These are phyloP conservation scores for Lodderomyces parapsilosis DNA, from an alignment of 1,139 yeast genomes.

Conservation along the genomic window DNA sequence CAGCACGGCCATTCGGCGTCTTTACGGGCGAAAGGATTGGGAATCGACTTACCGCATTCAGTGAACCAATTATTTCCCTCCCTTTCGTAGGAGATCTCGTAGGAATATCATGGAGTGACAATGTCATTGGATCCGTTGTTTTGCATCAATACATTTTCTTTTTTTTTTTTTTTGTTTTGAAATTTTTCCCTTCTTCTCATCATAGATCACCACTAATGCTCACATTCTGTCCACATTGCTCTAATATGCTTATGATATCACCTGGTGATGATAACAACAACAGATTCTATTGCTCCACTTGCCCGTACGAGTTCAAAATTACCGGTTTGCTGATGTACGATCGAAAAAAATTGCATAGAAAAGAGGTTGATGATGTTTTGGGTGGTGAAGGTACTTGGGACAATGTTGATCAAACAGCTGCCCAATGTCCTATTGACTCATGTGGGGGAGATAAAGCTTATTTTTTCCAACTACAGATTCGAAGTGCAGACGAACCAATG, in stretches of 20 bases:
- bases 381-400: slow-evolving; percentile 99
- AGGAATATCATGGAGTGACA: neutral
- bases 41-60: neutral
- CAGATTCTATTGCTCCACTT: slow-evolving; percentile 82
- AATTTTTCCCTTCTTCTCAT: neutral
- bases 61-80: neutral
- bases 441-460: slow-evolving; percentile 93
- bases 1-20: slow-evolving; percentile 39
- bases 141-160: neutral
- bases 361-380: slow-evolving; percentile 91
- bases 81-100: slow-evolving; percentile 11
- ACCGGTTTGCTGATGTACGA: slow-evolving; percentile 82
- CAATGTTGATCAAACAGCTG: slow-evolving; percentile 86
- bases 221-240: slow-evolving; percentile 91
- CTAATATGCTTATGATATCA: slow-evolving; percentile 71
- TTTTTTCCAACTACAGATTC: slow-evolving; percentile 92
- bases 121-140: neutral
- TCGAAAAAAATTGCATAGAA: slow-evolving; percentile 76
- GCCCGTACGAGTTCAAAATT: slow-evolving; percentile 92
- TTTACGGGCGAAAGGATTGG: slow-evolving; percentile 9
- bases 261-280: slow-evolving; percentile 44
- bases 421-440: slow-evolving; percentile 84
- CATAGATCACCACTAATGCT: slow-evolving; percentile 50
- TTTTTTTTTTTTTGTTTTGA: neutral
- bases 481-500: slow-evolving; percentile 94